Evolutionary conservation across 257 asterid species (phyloP).

Genomic region (Solanum medicagineum): DNA sequence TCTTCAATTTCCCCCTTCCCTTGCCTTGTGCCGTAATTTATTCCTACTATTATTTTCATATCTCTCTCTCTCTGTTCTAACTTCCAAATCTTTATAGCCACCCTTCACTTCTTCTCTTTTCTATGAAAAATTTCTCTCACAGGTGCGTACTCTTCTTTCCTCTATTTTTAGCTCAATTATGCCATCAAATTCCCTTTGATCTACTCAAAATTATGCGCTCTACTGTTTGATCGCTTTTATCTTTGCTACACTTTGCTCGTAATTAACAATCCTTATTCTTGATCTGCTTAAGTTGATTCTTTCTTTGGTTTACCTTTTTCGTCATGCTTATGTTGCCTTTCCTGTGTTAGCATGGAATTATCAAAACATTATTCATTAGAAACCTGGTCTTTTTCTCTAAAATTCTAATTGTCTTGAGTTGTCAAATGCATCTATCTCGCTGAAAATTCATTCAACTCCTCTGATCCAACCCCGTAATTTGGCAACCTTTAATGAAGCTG

Average conservation of each 20-base stretch:
- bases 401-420: conserved; percentile 1
- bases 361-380: not conserved
- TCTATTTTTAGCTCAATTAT: not conserved
- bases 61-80: conserved; percentile 8
- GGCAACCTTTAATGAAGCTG: conserved; percentile 19
- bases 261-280: conserved; percentile 12
- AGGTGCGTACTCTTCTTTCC: conserved; percentile 17
- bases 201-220: conserved; percentile 14
- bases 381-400: not conserved
- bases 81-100: conserved; percentile 4
- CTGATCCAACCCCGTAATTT: not conserved
- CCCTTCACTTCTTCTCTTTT: not conserved
- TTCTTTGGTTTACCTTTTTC: not conserved
- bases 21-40: conserved; percentile 81
- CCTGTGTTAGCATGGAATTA: not conserved
- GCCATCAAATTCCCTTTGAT: conserved; percentile 10
- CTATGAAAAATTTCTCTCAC: not conserved
- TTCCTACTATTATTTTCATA: conserved; percentile 27
- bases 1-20: conserved; percentile 40
- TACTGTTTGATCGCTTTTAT: conserved; percentile 21
- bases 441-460: not conserved
- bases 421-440: conserved; percentile 26
- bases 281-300: conserved; percentile 9
- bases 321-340: not conserved
- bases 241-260: not conserved